phyloP scores from a whole-genome alignment of 1,284 basidiomycete species.

The Boletellus sp. region DNA sequence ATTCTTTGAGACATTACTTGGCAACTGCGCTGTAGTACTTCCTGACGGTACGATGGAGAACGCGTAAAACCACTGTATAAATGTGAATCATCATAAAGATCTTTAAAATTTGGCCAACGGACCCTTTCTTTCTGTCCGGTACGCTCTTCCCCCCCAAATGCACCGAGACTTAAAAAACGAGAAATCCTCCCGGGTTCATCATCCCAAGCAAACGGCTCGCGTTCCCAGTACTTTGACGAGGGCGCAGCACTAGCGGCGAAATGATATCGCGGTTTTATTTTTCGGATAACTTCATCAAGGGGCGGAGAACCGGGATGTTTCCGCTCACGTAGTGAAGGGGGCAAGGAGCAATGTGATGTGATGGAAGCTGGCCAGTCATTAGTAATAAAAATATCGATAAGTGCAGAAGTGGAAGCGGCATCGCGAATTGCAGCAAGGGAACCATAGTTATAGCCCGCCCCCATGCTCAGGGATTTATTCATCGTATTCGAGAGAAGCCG shows the following conservation, averaged over 20 bases:
- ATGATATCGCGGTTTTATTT: constrained; percentile 74
- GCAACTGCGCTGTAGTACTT: constrained; percentile 39
- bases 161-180: constrained; percentile 80
- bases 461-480: constrained; percentile 41
- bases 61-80: constrained; percentile 70
- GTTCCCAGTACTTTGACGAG: constrained; percentile 81
- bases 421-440: constrained; percentile 71
- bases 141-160: constrained; percentile 68
- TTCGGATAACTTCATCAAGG: constrained; percentile 64
- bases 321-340: constrained; percentile 47
- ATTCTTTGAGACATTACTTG: constrained; percentile 68
- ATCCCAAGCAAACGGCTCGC: constrained; percentile 86
- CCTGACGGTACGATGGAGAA: constrained; percentile 55
- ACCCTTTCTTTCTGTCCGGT: constrained; percentile 77
- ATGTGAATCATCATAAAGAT: constrained; percentile 6
- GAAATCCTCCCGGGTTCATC: constrained; percentile 66
- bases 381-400: constrained; percentile 82
- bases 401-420: constrained; percentile 53
- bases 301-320: constrained; percentile 49
- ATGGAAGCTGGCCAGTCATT: constrained; percentile 76
- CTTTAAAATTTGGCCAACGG: constrained; percentile 10
- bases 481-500: constrained; percentile 68
- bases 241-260: constrained; percentile 61
- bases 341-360: constrained; percentile 56
- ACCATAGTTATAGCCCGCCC: constrained; percentile 43